Evolutionary conservation across 1,139 yeast species (phyloP).

Genomic region (Pichia terricola): DNA sequence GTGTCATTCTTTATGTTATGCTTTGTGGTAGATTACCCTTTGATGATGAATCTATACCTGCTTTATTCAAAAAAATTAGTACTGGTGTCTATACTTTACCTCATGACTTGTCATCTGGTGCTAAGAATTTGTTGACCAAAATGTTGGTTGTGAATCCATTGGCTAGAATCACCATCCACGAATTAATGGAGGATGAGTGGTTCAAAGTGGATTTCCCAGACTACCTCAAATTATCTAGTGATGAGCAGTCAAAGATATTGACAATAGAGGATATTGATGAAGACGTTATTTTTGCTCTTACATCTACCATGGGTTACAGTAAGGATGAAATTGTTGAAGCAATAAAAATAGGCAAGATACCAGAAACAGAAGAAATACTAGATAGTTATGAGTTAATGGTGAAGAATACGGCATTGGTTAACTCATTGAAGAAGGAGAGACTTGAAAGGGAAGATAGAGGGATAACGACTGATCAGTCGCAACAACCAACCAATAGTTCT

Average conservation of each 20-base stretch:
- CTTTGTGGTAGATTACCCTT: conserved; percentile 98
- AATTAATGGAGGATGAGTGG: conserved; percentile 95
- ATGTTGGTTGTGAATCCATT: conserved; percentile 97
- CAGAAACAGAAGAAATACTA: conserved; percentile 62
- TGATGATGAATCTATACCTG: conserved; percentile 96
- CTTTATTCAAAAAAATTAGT: conserved; percentile 85
- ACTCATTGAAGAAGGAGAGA: conserved; percentile 47
- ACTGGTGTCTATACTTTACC: conserved; percentile 95
- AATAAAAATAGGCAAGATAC: conserved; percentile 33
- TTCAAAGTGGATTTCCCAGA: conserved; percentile 77
- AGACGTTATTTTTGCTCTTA: conserved; percentile 67
- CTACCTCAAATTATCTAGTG: conserved; percentile 67
- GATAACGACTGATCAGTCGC: background rate
- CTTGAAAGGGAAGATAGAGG: conserved; percentile 4
- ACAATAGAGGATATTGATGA: conserved; percentile 51
- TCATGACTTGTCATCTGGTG: conserved; percentile 78
- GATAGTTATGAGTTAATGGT: conserved; percentile 87
- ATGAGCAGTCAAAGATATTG: conserved; percentile 31
- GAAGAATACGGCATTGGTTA: conserved; percentile 67
- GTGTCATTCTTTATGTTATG: conserved; percentile 86
- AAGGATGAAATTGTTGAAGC: conserved; percentile 79
- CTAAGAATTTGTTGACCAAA: conserved; percentile 73
- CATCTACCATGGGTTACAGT: conserved; percentile 88
- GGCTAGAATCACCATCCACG: conserved; percentile 89
- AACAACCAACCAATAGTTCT: conserved; percentile 3